phyloP scores from a whole-genome alignment of 192 early-diverging fungal species.

The Nowakowskiella sp. region DNA sequence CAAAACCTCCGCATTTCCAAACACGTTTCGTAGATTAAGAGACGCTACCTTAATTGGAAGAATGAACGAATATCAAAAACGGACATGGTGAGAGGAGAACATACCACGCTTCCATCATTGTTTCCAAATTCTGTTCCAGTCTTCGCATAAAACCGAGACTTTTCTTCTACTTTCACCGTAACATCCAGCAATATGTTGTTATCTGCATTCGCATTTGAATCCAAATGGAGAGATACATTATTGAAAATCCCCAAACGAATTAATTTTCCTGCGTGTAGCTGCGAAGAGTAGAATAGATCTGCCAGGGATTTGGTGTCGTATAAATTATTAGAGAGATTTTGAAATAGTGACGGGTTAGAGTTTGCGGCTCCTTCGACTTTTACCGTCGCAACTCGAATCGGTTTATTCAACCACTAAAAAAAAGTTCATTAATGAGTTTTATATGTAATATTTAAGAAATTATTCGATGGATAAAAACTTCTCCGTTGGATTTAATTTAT shows the following conservation, averaged over 20 bases:
- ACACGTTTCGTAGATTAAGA: conserved; percentile 68
- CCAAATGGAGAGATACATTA: conserved; percentile 55
- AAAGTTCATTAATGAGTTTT: no score
- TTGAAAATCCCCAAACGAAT: conserved; percentile 70
- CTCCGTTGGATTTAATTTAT: no score
- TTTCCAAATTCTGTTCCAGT: conserved; percentile 89
- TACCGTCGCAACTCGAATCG: no score
- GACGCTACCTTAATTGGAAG: conserved; percentile 45
- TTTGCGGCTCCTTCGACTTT: no score
- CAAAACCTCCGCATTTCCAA: conserved; percentile 81
- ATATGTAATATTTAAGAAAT: no score
- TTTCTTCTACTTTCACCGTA: conserved; percentile 61
- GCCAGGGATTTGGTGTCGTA: no score
- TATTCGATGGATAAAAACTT: no score
- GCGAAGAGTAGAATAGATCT: no score
- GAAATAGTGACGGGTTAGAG: no score
- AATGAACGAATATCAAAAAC: conserved; percentile 16
- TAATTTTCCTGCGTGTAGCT: no score
- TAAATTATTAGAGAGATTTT: no score
- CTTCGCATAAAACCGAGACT: conserved; percentile 60
- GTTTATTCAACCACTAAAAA: no score
- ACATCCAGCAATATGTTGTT: conserved; percentile 57
- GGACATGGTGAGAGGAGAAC: neutral
- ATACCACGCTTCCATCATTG: conserved; percentile 77
- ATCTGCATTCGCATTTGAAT: conserved; percentile 36